Evolutionary conservation across 2,329 filamentous ascomycete genomes (phyloP).

Genomic region (Paradendryphiella salina): DNA sequence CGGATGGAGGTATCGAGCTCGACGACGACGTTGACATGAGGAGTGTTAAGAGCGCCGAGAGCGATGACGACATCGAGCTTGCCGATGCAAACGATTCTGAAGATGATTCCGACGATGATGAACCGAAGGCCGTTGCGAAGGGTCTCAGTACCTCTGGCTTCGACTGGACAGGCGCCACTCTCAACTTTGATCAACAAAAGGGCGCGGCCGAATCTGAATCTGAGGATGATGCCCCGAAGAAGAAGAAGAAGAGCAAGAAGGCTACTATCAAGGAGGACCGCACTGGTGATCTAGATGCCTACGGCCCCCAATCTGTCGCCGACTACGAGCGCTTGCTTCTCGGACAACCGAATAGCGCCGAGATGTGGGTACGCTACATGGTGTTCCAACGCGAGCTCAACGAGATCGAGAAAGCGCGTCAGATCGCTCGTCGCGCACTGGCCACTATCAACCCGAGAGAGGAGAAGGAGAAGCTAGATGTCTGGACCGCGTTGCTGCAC

Average conservation of each 20-base stretch:
- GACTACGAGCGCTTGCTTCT: slow-evolving; percentile 94
- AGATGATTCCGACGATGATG: slow-evolving; percentile 29
- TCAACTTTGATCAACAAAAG: slow-evolving; percentile 58
- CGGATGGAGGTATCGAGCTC: slow-evolving; percentile 47
- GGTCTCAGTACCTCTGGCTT: slow-evolving; percentile 77
- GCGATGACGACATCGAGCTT: slow-evolving; percentile 45
- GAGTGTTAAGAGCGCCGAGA: slow-evolving; percentile 47
- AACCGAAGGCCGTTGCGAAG: slow-evolving; percentile 4
- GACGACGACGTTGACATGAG: slow-evolving; percentile 52
- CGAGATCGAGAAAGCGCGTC: slow-evolving; percentile 83
- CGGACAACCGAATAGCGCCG: slow-evolving; percentile 88
- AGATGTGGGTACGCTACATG: slow-evolving; percentile 97
- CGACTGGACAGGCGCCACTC: slow-evolving; percentile 76
- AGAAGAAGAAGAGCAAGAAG: slow-evolving; percentile 74
- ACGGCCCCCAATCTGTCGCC: slow-evolving; percentile 84
- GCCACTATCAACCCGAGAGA: slow-evolving; percentile 89
- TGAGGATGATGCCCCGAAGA: slow-evolving; percentile 55
- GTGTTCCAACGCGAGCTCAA: slow-evolving; percentile 94
- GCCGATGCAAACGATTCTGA: slow-evolving; percentile 42
- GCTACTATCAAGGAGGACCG: slow-evolving; percentile 80
- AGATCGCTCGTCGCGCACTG: slow-evolving; percentile 87
- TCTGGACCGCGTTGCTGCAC: slow-evolving; percentile 94
- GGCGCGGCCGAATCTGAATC: slow-evolving; percentile 57
- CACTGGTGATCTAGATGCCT: slow-evolving; percentile 86
- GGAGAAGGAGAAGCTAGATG: slow-evolving; percentile 88